Percentiles rank a stretch among this genome's conserved stretches.
These are phyloP conservation scores for Auricularia auricula-judae DNA, from an alignment of 768 basidiomycete genomes.

Conservation along the genomic window DNA sequence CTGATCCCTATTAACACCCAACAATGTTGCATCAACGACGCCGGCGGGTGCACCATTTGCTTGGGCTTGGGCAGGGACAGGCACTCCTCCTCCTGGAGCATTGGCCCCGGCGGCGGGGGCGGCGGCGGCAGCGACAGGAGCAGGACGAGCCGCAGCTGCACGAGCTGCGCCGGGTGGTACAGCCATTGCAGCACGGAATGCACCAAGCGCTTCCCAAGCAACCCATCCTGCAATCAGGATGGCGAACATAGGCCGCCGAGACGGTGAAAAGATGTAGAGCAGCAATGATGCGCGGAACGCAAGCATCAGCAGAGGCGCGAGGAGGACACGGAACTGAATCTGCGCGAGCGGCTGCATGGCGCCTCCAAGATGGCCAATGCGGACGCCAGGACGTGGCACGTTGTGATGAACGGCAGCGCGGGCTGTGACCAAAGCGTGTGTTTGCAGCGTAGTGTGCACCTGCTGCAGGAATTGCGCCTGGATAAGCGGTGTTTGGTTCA, in stretches of 20 bases:
- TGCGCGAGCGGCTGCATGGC: constrained; percentile 14
- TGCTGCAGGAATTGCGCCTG: constrained; percentile 4
- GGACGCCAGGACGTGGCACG: constrained; percentile 10
- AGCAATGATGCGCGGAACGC: constrained; percentile 54
- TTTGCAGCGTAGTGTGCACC: constrained; percentile 1
- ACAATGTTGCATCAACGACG: constrained; percentile 1
- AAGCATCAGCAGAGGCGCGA: constrained; percentile 60
- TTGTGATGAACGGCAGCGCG: constrained; percentile 20
- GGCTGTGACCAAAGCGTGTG: background rate
- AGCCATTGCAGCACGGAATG: constrained; percentile 37
- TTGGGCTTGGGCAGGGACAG: constrained; percentile 7
- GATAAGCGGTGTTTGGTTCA: constrained; percentile 2
- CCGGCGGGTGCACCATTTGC: background rate
- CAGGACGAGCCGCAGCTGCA: background rate
- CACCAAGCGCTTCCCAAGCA: constrained; percentile 65
- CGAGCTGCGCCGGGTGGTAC: constrained; percentile 13
- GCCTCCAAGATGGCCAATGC: constrained; percentile 22
- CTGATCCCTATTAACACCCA: constrained; percentile 15
- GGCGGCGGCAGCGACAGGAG: constrained; percentile 8
- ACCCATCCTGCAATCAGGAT: constrained; percentile 58
- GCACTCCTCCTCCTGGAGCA: constrained; percentile 5
- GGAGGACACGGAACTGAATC: constrained; percentile 52
- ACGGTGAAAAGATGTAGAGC: constrained; percentile 68
- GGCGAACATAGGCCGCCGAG: constrained; percentile 60
- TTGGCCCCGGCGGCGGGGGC: background rate